Percentiles rank a stretch among this genome's conserved stretches.
phyloP scores from a whole-genome alignment of 176 grass and related monocot genomes.

The Cocos nucifera region DNA sequence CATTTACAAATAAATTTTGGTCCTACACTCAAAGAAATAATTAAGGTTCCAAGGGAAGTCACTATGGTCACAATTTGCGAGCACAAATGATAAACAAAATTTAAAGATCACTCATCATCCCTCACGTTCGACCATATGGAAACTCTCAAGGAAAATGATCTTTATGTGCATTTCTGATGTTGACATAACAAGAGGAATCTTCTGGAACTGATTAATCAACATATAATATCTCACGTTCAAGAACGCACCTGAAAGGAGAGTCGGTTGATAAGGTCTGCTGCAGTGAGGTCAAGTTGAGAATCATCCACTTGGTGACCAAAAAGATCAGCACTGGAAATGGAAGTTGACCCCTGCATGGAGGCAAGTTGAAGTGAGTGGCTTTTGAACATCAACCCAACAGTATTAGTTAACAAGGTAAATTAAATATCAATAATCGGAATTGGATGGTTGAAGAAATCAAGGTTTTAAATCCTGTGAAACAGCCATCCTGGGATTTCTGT shows the following conservation, averaged over 20 bases:
- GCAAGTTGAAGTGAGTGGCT: not conserved
- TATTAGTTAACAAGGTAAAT: not conserved
- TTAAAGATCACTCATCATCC: no score
- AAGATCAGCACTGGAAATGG: constrained; percentile 74
- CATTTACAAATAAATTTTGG: no score
- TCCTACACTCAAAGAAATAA: no score
- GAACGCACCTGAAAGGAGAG: constrained; percentile 68
- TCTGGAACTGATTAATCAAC: not conserved
- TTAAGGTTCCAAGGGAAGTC: no score
- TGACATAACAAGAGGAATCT: no score
- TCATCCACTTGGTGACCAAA: constrained; percentile 37
- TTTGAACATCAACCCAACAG: not conserved
- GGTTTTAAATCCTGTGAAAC: no score
- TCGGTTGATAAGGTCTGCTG: constrained; percentile 64
- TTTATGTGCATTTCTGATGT: no score
- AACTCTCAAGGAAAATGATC: not conserved
- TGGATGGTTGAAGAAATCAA: no score
- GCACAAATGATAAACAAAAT: no score
- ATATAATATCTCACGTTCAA: not conserved
- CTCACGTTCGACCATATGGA: no score
- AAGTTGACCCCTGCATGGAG: constrained; percentile 45
- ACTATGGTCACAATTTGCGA: no score
- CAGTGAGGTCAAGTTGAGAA: constrained; percentile 50
- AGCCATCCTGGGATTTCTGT: no score
- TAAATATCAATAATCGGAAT: not conserved